A percentile compares a stretch with the other conserved stretches of the same genome.
Evolutionary conservation across 805 yeast species (phyloP).

Genomic region (Myxozyma melibiosi): DNA sequence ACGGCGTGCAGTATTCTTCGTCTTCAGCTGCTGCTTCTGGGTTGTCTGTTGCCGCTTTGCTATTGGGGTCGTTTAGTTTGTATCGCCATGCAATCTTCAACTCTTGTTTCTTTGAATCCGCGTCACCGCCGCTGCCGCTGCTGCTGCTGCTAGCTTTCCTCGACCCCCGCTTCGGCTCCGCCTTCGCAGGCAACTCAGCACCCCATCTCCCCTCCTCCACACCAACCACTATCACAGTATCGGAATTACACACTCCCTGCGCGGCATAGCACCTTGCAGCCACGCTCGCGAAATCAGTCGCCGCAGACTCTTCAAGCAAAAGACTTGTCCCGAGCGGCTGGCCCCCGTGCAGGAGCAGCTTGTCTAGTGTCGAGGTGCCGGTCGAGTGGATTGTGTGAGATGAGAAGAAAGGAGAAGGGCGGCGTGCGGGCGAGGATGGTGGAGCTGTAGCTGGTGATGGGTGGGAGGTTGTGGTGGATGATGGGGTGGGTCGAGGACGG

Average conservation of each 20-base stretch:
- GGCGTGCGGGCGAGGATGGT: background rate
- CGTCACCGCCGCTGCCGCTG: background rate
- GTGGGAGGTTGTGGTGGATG: background rate
- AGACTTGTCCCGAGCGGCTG: constrained; percentile 75
- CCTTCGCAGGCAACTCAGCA: constrained; percentile 59
- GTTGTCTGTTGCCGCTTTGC: background rate
- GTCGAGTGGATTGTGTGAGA: constrained; percentile 79
- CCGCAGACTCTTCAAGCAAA: constrained; percentile 78
- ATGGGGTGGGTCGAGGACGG: background rate
- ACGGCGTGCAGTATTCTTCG: constrained; percentile 12
- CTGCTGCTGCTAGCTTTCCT: background rate
- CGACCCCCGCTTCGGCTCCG: background rate
- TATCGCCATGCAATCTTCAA: constrained; percentile 32
- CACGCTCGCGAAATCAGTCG: constrained; percentile 82
- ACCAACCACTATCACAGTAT: constrained; percentile 65
- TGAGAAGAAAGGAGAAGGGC: constrained; percentile 63
- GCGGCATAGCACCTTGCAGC: constrained; percentile 69
- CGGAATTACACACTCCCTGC: constrained; percentile 70
- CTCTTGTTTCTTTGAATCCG: background rate
- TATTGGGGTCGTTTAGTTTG: background rate
- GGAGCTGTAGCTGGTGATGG: background rate
- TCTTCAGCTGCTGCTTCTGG: background rate
- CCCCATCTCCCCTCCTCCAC: constrained; percentile 57
- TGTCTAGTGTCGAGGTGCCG: constrained; percentile 77
- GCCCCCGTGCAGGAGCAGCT: constrained; percentile 76